phyloP scores from a whole-genome alignment of 192 early-diverging fungal species.

The Coemansia sp. region DNA sequence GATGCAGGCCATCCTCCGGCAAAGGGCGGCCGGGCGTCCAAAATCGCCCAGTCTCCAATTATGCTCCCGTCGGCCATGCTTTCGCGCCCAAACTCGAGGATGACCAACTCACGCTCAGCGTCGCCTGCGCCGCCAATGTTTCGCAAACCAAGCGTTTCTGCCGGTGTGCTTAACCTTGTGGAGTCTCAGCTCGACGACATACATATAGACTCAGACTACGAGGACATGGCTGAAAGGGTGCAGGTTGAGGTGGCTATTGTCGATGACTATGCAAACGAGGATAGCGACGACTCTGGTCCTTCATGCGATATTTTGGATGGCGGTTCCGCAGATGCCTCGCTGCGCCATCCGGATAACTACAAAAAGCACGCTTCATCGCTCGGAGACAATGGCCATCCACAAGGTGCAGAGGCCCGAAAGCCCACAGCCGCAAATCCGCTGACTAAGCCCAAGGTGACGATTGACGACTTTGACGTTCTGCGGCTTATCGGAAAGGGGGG shows the following conservation, averaged over 20 bases:
- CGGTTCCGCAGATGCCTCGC: not conserved
- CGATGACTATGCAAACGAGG: slow-evolving; percentile 46
- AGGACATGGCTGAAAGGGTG: slow-evolving; percentile 42
- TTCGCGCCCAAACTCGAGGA: slow-evolving; percentile 36
- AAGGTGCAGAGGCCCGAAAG: not conserved
- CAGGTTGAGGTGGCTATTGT: slow-evolving; percentile 51
- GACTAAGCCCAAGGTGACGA: slow-evolving; percentile 17
- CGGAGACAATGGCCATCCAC: not conserved
- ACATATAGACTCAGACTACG: slow-evolving; percentile 50
- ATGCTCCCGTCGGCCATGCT: slow-evolving; percentile 38
- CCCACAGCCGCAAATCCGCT: not conserved
- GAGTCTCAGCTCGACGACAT: slow-evolving; percentile 47
- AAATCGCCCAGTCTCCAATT: slow-evolving; percentile 17
- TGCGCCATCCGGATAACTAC: not conserved
- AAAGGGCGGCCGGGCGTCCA: slow-evolving; percentile 6
- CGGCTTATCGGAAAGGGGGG: slow-evolving; percentile 70
- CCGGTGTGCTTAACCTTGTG: slow-evolving; percentile 33
- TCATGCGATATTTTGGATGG: not conserved
- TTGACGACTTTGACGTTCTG: slow-evolving; percentile 63
- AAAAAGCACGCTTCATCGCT: not conserved
- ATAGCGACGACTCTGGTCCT: not conserved
- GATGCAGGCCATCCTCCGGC: slow-evolving; percentile 2
- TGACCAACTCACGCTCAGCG: slow-evolving; percentile 25
- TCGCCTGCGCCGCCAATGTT: slow-evolving; percentile 19
- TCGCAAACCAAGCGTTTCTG: slow-evolving; percentile 47